These are phyloP conservation scores for Wickerhamiella shivajii DNA, from an alignment of 805 yeast species.

Conservation along the genomic window DNA sequence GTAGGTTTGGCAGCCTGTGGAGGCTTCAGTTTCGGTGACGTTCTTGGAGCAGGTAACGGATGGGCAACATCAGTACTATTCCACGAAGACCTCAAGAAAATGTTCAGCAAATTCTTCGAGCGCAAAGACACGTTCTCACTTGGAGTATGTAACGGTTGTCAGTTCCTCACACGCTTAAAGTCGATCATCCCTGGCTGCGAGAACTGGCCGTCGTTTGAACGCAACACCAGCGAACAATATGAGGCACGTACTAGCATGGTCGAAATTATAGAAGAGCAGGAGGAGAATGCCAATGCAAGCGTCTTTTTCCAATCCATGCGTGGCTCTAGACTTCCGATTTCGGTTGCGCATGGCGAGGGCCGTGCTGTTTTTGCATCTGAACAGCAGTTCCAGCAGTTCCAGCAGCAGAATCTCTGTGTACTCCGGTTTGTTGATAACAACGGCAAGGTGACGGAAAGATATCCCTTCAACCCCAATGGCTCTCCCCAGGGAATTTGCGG, in stretches of 20 bases:
- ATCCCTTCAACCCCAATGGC: constrained; percentile 95
- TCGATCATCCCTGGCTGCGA: constrained; percentile 85
- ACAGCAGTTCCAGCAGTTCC: constrained; percentile 35
- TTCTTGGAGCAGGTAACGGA: constrained; percentile 95
- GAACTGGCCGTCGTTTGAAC: constrained; percentile 91
- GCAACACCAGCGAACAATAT: constrained; percentile 83
- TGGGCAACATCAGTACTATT: constrained; percentile 96
- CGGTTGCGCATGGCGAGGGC: constrained; percentile 99
- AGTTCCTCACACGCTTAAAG: constrained; percentile 77
- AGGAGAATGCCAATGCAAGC: constrained; percentile 27
- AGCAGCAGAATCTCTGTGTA: constrained; percentile 36
- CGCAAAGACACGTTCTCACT: constrained; percentile 89
- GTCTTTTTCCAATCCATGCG: constrained; percentile 81
- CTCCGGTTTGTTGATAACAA: constrained; percentile 83
- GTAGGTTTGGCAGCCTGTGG: constrained; percentile 97
- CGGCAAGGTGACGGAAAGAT: constrained; percentile 66
- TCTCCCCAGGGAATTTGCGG: constrained; percentile 90
- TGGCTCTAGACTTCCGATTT: constrained; percentile 89
- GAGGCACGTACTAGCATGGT: constrained; percentile 91
- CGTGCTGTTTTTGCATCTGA: constrained; percentile 53
- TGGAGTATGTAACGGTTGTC: constrained; percentile 99
- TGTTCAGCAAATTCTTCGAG: constrained; percentile 69
- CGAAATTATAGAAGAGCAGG: constrained; percentile 36
- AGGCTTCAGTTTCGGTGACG: constrained; percentile 98
- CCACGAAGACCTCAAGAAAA: constrained; percentile 59